Base-by-base conservation (phyloP, 73 alveolate species). In the Symbiodinium natans region DNA sequence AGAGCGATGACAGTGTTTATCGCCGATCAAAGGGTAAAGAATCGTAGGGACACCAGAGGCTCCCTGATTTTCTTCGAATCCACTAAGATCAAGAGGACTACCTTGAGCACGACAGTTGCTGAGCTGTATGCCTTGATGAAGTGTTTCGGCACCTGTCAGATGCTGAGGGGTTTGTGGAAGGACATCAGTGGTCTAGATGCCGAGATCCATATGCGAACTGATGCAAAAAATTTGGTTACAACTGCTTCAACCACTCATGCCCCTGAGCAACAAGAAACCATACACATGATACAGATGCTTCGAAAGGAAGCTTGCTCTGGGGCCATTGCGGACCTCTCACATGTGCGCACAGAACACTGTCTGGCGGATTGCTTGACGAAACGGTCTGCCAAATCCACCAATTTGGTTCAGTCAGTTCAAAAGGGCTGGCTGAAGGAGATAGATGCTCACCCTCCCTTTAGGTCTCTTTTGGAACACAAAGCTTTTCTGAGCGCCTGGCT, bases 181-280 rank as follows among this genome's bases (percentile, higher is more conserved):
- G 95, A 88, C 74, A 63, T 63, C 34, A 31, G 83, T 8, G 83
- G 59, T 0, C 38, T n/a, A 1, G 36, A 11, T 2, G 40, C 59
- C 17, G 82, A 63, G 46, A 29, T 88, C 5, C 95, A 88, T 59
- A 40, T 88, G 40, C 31, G 86, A 13, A 40, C 95, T 59, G 95
- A 88, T 41, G 95, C 95, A 0, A 88, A 41, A 46, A 88, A 88
- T 15, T 23, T 88, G 31, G 95, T 88, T 0, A 63, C 86, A 1
- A 88, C 95, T 1, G 95, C 95, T 38, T 13, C 73, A 13, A 63
- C 95, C 8, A 86, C 93, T 3, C 48, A 40, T 15, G 29, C 10
- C 9, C 93, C 93, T 1, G 93, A 86, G 38, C 93, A 86, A 36
- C 34, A 48, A 41, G 93, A 86, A 36, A 86, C 93, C 25, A 86